Evolutionary conservation across 2,329 filamentous ascomycete genomes (phyloP).

Genomic region (Fusarium avenaceum): DNA sequence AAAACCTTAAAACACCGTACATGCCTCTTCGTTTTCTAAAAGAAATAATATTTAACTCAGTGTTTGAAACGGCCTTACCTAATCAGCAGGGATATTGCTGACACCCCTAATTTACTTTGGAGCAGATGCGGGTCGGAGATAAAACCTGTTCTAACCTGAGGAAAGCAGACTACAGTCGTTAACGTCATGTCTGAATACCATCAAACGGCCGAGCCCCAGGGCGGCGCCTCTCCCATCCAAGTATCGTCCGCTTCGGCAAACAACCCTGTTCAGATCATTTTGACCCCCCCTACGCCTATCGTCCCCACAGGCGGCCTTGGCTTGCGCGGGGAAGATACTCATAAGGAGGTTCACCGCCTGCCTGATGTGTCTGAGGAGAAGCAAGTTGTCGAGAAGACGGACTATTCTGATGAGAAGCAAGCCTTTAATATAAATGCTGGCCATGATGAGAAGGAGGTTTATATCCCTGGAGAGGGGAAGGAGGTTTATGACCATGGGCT

Average conservation of each 20-base stretch:
- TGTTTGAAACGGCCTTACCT: constrained; percentile 6
- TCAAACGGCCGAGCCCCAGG: background rate
- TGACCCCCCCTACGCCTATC: constrained; percentile 38
- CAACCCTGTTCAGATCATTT: constrained; percentile 28
- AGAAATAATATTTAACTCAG: background rate
- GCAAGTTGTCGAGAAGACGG: constrained; percentile 10
- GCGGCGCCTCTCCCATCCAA: background rate
- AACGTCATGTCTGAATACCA: constrained; percentile 10
- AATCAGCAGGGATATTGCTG: constrained; percentile 31
- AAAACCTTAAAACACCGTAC: background rate
- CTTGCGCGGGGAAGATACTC: constrained; percentile 15
- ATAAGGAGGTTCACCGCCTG: constrained; percentile 27
- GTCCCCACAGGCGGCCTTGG: background rate
- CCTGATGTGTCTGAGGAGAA: constrained; percentile 33
- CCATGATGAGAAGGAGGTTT: constrained; percentile 26
- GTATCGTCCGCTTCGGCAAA: background rate
- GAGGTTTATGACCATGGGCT: constrained; percentile 3
- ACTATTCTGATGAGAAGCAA: constrained; percentile 17
- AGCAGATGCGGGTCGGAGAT: background rate
- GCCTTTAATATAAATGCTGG: background rate
- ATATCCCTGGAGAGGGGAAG: background rate
- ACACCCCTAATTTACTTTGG: constrained; percentile 3
- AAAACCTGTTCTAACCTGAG: constrained; percentile 6
- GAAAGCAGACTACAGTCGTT: background rate
- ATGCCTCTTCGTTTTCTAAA: background rate